Evolutionary conservation across 83 land plant species (phyloP), one percentile per base, ranked within the genome.

Genomic region (Diphasiastrum complanatum): DNA sequence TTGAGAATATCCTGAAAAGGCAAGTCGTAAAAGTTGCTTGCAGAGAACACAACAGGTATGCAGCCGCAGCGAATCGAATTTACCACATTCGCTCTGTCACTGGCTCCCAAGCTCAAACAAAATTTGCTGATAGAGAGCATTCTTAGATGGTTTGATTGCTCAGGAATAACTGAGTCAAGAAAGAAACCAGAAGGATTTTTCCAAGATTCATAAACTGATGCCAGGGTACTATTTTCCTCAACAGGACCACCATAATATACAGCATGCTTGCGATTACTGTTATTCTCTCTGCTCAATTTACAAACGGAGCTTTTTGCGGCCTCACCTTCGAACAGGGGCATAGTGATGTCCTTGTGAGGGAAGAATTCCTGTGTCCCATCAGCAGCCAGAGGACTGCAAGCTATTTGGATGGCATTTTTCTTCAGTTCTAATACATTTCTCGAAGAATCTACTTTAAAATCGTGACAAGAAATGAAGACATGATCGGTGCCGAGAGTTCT

Each of bases 401-500:
- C 72, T 33, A 84, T 65, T 59, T 72, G 83, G 47, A 86, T 58
- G 33, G 85, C 60, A 63, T 86, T 86, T 65, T 86, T 86, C 81
- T 69, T 75, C 35, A 86, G 63, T 80, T 86, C 91, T 22, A 86
- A 69, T 56, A 86, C 56, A 41, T 84, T 86, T 10, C 91, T 66
- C 46, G 70, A 78, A 29, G 72, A 68, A 18, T 60, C 76, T 31
- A 25, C 33, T 16, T 57, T 62, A 47, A 75, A 18, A 8, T 76
- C 82, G 35, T 57, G 45, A 47, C 84, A 79, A 0, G 79, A 74
- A 36, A 84, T 11, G 64, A 52, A 77, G 64, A 79, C 69, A 41
- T 87, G 93, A 51, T 87, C 93, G 32, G 85, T 83, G 0, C 93
- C 93, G 23, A 87, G 86, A 18, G 89, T 71, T 19, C 77, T 72